Evolutionary conservation across 2,329 filamentous ascomycete genomes (phyloP), one percentile per base, ranked within the genome.

Genomic region (Helicocarpus griseus): DNA sequence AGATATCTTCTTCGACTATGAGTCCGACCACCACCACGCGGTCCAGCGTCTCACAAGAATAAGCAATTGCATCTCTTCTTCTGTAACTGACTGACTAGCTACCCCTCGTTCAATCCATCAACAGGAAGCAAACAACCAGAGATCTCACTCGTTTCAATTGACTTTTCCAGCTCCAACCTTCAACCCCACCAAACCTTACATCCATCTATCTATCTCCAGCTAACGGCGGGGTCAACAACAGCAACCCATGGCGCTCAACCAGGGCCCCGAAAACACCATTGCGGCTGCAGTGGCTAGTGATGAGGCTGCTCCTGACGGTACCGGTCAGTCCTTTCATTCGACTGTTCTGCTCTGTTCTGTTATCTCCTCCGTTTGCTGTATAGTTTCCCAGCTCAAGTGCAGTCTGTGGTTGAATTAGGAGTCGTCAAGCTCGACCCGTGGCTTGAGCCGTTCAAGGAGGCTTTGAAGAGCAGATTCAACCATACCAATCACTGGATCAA

Each of bases 401-500:
- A 13, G n/a, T n/a, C n/a, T n/a, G n/a, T n/a, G n/a, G n/a, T n/a
- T n/a, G n/a, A n/a, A n/a, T n/a, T n/a, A 56, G 93, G 91, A 60
- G 89, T 96, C 49, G 71, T 94, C 58, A 74, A 87, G 67, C 78
- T 97, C 53, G 93, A 98, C 66, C 89, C 90, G 43, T 97, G 85
- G 81, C 82, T 98, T 50, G 80, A 81, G 49, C 91, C 93, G 4
- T 96, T 94, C 76, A 80, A 82, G 62, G 87, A 85, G 51, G 75
- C 83, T 29, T 76, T 98, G 57, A 84, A 81, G 68, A 79, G 81
- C 54, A 82, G 93, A 64, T 96, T 85, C 69, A 72, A 79, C 53
- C 88, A 87, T 65, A 82, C 90, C 9, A 83, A 94, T 61, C 75
- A 86, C 53, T 97, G 91, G 93, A 87, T 96, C 63, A 82, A 86